These are phyloP conservation scores for Macrolepiota albuminosa DNA, from an alignment of 768 basidiomycete species.

Conservation along the genomic window DNA sequence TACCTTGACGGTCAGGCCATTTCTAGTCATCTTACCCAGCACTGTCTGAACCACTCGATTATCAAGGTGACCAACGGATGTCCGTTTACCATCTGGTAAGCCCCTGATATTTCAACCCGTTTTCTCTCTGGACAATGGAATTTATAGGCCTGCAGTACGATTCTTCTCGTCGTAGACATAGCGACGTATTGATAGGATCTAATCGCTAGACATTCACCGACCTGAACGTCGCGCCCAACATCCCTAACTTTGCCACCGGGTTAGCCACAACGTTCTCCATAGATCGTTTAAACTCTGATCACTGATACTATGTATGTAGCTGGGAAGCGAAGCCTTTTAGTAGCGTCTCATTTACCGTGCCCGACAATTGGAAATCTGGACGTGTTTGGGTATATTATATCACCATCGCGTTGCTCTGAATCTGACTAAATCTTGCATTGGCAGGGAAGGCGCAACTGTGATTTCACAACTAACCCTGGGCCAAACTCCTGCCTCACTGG, in stretches of 20 bases:
- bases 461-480: slow-evolving; percentile 48
- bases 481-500: slow-evolving; percentile 24
- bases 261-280: not conserved
- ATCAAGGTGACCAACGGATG: not conserved
- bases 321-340: not conserved
- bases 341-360: slow-evolving; percentile 29
- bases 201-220: not conserved
- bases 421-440: not conserved
- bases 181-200: not conserved
- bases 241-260: not conserved
- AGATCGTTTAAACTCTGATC: too few relatives aligned
- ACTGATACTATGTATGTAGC: not conserved
- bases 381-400: slow-evolving; percentile 45
- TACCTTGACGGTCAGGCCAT: not conserved
- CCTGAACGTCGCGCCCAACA: not conserved
- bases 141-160: not conserved
- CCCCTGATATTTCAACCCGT: too few relatives aligned
- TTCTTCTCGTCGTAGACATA: not conserved
- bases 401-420: not conserved
- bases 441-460: slow-evolving; percentile 60
- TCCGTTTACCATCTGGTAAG: not conserved
- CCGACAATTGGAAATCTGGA: slow-evolving; percentile 62
- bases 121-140: not conserved
- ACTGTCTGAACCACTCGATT: not conserved
- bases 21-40: too few relatives aligned